Base-by-base conservation (phyloP, 2,329 filamentous ascomycete genomes). In the Fusarium sp. region DNA sequence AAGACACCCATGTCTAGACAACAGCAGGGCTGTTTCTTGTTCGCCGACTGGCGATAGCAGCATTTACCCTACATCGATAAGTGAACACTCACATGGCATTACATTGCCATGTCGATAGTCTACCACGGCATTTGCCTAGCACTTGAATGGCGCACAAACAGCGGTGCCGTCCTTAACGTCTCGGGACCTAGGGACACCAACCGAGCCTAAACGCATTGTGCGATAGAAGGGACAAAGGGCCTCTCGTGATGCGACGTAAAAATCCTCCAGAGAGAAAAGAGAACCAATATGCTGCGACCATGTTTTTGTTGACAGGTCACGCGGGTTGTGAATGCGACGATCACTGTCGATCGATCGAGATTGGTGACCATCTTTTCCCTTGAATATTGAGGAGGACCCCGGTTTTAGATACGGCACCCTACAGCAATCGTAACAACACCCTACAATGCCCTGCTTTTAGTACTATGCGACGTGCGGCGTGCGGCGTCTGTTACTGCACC, bases 291-390 rank as follows among this genome's bases (percentile, higher is more conserved):
- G 46, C 46, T 40, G 54, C 40, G 17, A 14, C 51, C 51, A 54
- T 68, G 44, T 57, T 56, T 56, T 50, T 13, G 41, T 33, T 67
- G 66, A 70, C 49, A 63, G 50, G 66, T 69, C 67, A 69, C 50
- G 62, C 33, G 67, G 46, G 51, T 47, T 39, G 48, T 53, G 30
- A 37, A 26, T 39, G 56, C 35, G 67, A 51, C 49, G 67, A 70
- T 70, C 67, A 44, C 43, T 54, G 67, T 55, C 67, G 67, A 70
- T 70, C 67, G 67, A 70, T 70, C 67, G 67, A 70, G 67, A 70
- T 70, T 68, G 40, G 28, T 61, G 63, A 70, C 56, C 33, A 37
- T 37, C 19, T 19, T 47, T 43, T 37, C 47, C 11, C 50, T 45
- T 45, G 43, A 5, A 5, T 30, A 5, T 30, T 30, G 28, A 30